These are phyloP conservation scores for Yarrowia hollandica DNA, from an alignment of 805 yeast genomes.

Conservation along the genomic window DNA sequence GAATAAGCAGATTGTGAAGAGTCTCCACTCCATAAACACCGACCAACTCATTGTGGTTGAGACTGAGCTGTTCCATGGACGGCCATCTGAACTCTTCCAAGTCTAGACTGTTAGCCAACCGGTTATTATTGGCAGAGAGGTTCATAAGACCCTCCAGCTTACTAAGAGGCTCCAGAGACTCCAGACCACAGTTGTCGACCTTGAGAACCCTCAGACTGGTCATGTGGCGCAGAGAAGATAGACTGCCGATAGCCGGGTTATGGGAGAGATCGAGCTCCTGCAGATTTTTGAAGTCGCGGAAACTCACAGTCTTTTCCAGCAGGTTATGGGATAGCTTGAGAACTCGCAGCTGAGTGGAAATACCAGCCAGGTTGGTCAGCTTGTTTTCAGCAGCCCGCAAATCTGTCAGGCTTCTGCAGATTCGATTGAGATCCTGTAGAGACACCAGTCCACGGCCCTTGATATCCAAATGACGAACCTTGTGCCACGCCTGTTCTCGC, in stretches of 20 bases:
- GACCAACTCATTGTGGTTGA: constrained; percentile 36
- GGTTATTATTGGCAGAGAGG: constrained; percentile 37
- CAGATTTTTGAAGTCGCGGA: constrained; percentile 44
- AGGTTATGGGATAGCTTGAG: constrained; percentile 45
- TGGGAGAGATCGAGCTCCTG: constrained; percentile 46
- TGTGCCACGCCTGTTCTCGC: constrained; percentile 46
- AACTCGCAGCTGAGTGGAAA: constrained; percentile 45
- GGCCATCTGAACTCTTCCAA: constrained; percentile 34
- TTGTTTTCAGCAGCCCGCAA: constrained; percentile 47
- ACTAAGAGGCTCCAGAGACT: constrained; percentile 44
- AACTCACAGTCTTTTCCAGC: constrained; percentile 49
- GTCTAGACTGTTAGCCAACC: constrained; percentile 33
- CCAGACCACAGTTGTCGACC: constrained; percentile 46
- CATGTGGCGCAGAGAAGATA: constrained; percentile 44
- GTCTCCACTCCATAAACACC: constrained; percentile 37
- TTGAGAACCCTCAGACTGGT: constrained; percentile 48
- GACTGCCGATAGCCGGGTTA: constrained; percentile 43
- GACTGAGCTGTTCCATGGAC: constrained; percentile 36
- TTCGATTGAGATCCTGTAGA: constrained; percentile 45
- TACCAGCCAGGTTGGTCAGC: constrained; percentile 48
- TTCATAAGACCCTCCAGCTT: constrained; percentile 41
- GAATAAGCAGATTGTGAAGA: constrained; percentile 41
- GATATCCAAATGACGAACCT: constrained; percentile 43
- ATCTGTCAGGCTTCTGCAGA: constrained; percentile 47
- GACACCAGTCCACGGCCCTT: constrained; percentile 44